phyloP scores from a whole-genome alignment of 2,329 filamentous ascomycete species.

The Xylariaceae sp. region DNA sequence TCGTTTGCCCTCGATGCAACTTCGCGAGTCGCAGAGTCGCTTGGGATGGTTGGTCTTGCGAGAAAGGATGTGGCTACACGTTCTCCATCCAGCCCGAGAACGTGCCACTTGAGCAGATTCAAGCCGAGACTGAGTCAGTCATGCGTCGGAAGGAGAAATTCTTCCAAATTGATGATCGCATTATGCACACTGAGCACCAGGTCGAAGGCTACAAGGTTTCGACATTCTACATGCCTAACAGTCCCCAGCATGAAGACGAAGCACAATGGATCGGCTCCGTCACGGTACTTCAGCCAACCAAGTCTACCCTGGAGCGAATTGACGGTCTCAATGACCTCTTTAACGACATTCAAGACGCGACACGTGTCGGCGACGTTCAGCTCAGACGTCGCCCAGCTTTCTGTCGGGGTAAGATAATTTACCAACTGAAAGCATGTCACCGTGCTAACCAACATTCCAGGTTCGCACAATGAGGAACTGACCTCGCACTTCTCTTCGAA shows the following conservation, averaged over 20 bases:
- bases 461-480: conserved; percentile 37
- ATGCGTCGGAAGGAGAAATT: conserved; percentile 5
- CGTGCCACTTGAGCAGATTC: conserved; percentile 22
- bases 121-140: conserved; percentile 8
- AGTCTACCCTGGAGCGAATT: conserved; percentile 43
- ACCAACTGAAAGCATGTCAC: conserved; percentile 14
- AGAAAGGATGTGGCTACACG: conserved; percentile 46
- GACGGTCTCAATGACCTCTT: conserved; percentile 61
- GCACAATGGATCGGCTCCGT: conserved; percentile 43
- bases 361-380: conserved; percentile 35
- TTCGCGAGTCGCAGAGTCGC: conserved; percentile 55
- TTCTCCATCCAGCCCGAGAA: conserved; percentile 24
- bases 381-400: conserved; percentile 41
- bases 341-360: conserved; percentile 36
- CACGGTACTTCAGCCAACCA: conserved; percentile 53
- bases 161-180: conserved; percentile 1
- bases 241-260: conserved; percentile 15
- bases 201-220: conserved; percentile 33
- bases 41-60: conserved; percentile 61
- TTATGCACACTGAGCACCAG: neutral
- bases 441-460: conserved; percentile 27
- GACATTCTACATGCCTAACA: conserved; percentile 38
- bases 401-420: conserved; percentile 31
- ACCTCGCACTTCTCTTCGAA: conserved; percentile 51
- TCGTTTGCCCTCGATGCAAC: conserved; percentile 60